Conservation (phyloP, 352 stramenopile species). For the Albugo laibachii region DNA sequence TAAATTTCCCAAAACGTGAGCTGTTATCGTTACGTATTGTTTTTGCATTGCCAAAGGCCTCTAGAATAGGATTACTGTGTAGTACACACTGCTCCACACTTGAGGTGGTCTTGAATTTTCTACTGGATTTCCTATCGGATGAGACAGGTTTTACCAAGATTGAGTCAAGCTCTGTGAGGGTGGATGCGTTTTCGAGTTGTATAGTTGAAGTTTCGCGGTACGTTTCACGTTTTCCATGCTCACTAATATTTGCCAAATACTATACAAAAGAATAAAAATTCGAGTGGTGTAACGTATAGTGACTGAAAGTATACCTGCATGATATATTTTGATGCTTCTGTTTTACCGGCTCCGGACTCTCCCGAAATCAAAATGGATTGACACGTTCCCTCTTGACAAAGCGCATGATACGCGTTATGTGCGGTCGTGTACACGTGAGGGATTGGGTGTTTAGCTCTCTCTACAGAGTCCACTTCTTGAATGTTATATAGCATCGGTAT, state of each 20-base stretch:
- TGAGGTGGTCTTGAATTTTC: slow-evolving; percentile 13
- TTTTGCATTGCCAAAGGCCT: slow-evolving; percentile 87
- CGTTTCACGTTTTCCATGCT: slow-evolving; percentile 59
- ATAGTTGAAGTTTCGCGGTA: slow-evolving; percentile 13
- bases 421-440: slow-evolving; percentile 75
- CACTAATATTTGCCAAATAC: slow-evolving; percentile 80
- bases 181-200: slow-evolving; percentile 20
- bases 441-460: slow-evolving; percentile 68
- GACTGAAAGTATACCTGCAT: slow-evolving; percentile 41
- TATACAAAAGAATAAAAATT: neutral
- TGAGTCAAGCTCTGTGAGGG: slow-evolving; percentile 18
- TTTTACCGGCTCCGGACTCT: slow-evolving; percentile 76
- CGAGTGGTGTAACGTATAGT: neutral
- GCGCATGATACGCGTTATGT: slow-evolving; percentile 61
- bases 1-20: slow-evolving; percentile 92
- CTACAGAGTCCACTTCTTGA: slow-evolving; percentile 70
- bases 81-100: slow-evolving; percentile 82
- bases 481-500: slow-evolving; percentile 85
- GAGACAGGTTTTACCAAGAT: neutral
- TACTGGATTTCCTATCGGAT: neutral
- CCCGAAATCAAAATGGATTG: slow-evolving; percentile 78
- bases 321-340: slow-evolving; percentile 82
- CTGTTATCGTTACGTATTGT: slow-evolving; percentile 93
- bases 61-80: slow-evolving; percentile 83
- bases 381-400: slow-evolving; percentile 57